Conservation (phyloP, 192 early-diverging fungal genomes). For the Backusella macrospora region DNA sequence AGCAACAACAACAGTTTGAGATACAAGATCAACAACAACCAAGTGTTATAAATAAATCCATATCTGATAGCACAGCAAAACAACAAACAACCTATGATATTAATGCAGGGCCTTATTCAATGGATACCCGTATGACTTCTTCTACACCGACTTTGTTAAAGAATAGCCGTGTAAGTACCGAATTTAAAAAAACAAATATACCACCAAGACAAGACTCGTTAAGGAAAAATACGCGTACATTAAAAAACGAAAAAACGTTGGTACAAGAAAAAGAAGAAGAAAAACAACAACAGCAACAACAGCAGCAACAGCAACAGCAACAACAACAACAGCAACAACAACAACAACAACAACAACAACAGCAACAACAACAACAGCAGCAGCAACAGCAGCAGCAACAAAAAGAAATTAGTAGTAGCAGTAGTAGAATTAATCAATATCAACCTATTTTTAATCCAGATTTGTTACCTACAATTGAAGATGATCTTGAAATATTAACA, state of each 20-base stretch:
- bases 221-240: background rate
- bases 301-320: no score
- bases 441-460: background rate
- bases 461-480: background rate
- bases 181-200: slow-evolving; percentile 8
- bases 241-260: background rate
- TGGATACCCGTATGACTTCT: slow-evolving; percentile 6
- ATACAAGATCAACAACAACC: background rate
- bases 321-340: no score
- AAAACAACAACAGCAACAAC: no score
- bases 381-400: no score
- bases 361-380: no score
- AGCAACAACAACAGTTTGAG: slow-evolving; percentile 13
- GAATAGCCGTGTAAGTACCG: background rate
- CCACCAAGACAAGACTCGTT: slow-evolving; percentile 24
- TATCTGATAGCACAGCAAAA: background rate
- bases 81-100: background rate
- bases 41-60: background rate
- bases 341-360: no score
- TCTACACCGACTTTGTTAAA: background rate
- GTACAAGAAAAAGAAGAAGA: background rate
- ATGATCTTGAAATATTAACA: background rate
- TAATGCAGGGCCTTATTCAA: background rate
- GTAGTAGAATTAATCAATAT: background rate
- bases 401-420: no score